Evolutionary conservation across 305 asterid species (phyloP).

Genomic region (Solanum chacoense): DNA sequence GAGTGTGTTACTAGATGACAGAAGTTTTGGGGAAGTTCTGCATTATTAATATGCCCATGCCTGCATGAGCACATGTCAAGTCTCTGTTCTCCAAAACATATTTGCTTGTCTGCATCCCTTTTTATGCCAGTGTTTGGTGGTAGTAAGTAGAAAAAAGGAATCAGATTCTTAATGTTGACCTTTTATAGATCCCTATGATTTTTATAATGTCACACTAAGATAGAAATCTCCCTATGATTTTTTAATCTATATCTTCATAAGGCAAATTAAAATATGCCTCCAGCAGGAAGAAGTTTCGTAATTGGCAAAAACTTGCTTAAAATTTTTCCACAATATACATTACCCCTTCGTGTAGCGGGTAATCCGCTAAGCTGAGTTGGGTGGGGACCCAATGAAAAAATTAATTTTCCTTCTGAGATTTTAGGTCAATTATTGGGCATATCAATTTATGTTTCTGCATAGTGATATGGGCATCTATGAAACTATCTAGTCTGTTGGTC

Average conservation of each 20-base stretch:
- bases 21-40: constrained; percentile 16
- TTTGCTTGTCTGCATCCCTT: constrained; percentile 21
- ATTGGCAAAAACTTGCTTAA: background rate
- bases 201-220: constrained; percentile 9
- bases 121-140: constrained; percentile 8
- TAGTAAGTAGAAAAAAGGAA: constrained; percentile 3
- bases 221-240: background rate
- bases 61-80: constrained; percentile 42
- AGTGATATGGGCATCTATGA: background rate
- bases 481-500: background rate
- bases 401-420: background rate
- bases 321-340: background rate
- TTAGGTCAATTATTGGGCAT: background rate
- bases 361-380: background rate
- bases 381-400: background rate
- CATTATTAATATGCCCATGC: constrained; percentile 29
- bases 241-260: constrained; percentile 5
- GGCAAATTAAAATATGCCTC: background rate
- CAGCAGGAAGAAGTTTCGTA: constrained; percentile 5
- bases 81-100: constrained; percentile 32
- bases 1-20: constrained; percentile 33
- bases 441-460: background rate
- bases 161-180: constrained; percentile 36
- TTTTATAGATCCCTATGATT: constrained; percentile 11
- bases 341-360: background rate